Conservation (phyloP, 805 yeast species). For the Kluyveromyces lactis region DNA sequence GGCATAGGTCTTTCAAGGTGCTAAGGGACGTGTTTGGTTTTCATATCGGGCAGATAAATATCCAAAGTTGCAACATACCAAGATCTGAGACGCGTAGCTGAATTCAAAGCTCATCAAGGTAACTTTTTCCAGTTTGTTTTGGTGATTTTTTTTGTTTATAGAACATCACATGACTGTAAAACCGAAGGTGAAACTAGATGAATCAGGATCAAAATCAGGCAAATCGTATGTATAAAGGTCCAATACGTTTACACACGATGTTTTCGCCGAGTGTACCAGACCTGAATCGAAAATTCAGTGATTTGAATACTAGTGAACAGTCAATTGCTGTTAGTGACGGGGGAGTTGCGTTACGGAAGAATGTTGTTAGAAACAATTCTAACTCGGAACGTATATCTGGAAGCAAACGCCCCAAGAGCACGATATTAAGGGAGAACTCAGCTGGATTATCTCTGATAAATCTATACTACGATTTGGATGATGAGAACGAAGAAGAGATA, state of each 20-base stretch:
- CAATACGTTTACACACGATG: not conserved
- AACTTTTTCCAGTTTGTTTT: too few species aligned
- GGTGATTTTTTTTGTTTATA: too few species aligned
- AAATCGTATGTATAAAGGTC: too few species aligned
- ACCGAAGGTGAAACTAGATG: too few species aligned
- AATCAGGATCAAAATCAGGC: too few species aligned
- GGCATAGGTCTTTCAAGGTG: too few species aligned
- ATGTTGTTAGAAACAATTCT: not conserved
- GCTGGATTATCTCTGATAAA: slow-evolving; percentile 8
- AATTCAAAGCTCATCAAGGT: too few species aligned
- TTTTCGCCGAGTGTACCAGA: slow-evolving; percentile 9
- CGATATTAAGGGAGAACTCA: slow-evolving; percentile 3
- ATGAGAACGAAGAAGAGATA: not conserved
- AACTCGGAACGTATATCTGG: not conserved
- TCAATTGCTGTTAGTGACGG: not conserved
- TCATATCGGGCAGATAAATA: too few species aligned
- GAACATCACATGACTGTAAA: too few species aligned
- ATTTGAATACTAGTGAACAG: not conserved
- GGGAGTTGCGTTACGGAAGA: not conserved
- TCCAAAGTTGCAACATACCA: too few species aligned
- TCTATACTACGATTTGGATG: slow-evolving; percentile 5
- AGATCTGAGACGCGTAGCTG: too few species aligned
- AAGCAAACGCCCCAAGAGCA: slow-evolving; percentile 3
- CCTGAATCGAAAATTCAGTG: slow-evolving; percentile 3
- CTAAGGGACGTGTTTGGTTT: too few species aligned